These are phyloP conservation scores for Litchi chinensis DNA, from an alignment of 345 rosid genomes.

Conservation along the genomic window DNA sequence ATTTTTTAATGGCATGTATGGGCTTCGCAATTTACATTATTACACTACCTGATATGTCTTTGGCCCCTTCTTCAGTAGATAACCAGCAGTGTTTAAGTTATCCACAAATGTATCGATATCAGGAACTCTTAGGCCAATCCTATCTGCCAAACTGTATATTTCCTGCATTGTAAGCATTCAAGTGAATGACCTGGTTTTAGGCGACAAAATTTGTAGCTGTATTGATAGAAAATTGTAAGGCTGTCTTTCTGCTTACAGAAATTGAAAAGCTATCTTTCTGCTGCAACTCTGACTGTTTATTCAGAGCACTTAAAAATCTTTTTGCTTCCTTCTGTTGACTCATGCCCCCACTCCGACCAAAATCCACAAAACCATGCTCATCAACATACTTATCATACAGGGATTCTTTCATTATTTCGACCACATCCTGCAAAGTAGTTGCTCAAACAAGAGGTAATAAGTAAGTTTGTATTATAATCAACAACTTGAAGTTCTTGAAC, in stretches of 20 bases:
- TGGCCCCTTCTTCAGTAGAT: conserved; percentile 88
- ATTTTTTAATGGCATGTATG: background rate
- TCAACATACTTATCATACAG: conserved; percentile 84
- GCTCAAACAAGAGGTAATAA: conserved; percentile 1
- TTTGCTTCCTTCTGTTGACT: conserved; percentile 97
- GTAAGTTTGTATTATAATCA: background rate
- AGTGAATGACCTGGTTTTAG: conserved; percentile 12
- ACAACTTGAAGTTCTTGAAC: background rate
- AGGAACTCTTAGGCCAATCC: conserved; percentile 85
- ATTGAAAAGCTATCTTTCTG: conserved; percentile 86
- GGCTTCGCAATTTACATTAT: background rate
- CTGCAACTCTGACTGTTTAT: conserved; percentile 83
- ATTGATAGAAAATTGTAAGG: conserved; percentile 14
- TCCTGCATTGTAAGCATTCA: conserved; percentile 52
- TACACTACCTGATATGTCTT: conserved; percentile 81
- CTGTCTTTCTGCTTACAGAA: conserved; percentile 48
- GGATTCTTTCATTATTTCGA: conserved; percentile 97
- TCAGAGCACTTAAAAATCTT: conserved; percentile 85
- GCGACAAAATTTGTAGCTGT: conserved; percentile 13
- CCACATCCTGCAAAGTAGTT: conserved; percentile 72
- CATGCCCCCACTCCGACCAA: conserved; percentile 94
- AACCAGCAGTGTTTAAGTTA: conserved; percentile 88
- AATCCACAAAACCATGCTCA: conserved; percentile 92
- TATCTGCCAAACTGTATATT: conserved; percentile 90
- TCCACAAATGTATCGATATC: conserved; percentile 83